Percentiles rank a stretch among this genome's conserved stretches.
These are phyloP conservation scores for Lyophyllum shimeji DNA, from an alignment of 768 basidiomycete genomes.

Conservation along the genomic window DNA sequence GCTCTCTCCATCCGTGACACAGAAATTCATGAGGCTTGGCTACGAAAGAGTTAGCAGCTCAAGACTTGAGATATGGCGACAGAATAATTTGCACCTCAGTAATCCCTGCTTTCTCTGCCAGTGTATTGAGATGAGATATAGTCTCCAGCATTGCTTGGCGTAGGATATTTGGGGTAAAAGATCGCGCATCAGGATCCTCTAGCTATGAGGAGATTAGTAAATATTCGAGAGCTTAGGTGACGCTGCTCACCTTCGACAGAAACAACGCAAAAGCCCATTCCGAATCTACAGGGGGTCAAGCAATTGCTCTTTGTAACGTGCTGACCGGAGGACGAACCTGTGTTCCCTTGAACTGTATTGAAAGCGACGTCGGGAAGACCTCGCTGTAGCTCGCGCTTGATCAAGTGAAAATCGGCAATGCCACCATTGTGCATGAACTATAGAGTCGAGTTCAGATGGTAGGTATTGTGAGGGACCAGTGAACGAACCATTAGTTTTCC, in stretches of 20 bases:
- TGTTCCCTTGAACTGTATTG: constrained; percentile 88
- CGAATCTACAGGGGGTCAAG: constrained; percentile 56
- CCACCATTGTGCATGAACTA: constrained; percentile 98
- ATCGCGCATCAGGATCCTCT: constrained; percentile 72
- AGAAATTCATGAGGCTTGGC: constrained; percentile 94
- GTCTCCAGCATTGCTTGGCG: constrained; percentile 89
- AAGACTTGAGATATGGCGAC: background rate
- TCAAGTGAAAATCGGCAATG: constrained; percentile 77
- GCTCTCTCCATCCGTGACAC: constrained; percentile 92
- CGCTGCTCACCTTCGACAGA: constrained; percentile 63
- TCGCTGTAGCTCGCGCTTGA: constrained; percentile 81
- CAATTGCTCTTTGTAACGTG: background rate
- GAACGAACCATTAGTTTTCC: constrained; percentile 84
- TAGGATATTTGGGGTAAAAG: constrained; percentile 70
- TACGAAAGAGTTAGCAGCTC: constrained; percentile 24
- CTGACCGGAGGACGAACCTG: constrained; percentile 48
- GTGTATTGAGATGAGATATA: constrained; percentile 73
- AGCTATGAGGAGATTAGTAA: constrained; percentile 46
- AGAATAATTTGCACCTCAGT: constrained; percentile 56
- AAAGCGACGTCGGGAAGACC: constrained; percentile 82
- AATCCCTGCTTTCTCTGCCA: constrained; percentile 70
- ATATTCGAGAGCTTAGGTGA: background rate
- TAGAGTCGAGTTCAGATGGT: constrained; percentile 2
- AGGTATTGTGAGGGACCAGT: background rate
- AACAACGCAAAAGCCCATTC: constrained; percentile 97